Conservation (phyloP, 208 protist genomes). For the Balamuthia mandrillaris region DNA sequence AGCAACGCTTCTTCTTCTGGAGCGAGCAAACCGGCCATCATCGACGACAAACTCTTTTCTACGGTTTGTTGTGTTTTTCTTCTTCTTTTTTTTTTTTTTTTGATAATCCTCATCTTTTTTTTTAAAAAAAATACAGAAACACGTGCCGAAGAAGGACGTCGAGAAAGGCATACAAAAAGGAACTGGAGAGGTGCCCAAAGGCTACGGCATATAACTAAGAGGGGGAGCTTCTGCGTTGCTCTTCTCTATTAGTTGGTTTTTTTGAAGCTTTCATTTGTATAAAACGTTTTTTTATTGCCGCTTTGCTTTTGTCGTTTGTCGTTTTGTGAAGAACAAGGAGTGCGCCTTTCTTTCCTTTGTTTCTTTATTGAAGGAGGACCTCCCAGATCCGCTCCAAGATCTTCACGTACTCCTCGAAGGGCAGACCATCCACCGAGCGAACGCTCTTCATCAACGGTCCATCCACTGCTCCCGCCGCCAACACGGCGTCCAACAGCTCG, state of each 20-base stretch:
- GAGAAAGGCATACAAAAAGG: background rate
- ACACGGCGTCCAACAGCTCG: slow-evolving; percentile 18
- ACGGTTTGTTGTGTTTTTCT: background rate
- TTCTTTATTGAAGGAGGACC: too few relatives aligned
- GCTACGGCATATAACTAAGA: background rate
- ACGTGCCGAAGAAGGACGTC: background rate
- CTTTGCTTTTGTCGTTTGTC: too few relatives aligned
- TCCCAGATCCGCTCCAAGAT: background rate
- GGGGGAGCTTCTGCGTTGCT: too few relatives aligned
- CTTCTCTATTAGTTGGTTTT: too few relatives aligned
- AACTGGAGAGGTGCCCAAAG: background rate
- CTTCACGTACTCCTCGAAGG: slow-evolving; percentile 1
- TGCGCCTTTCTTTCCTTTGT: too few relatives aligned
- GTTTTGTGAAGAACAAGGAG: too few relatives aligned
- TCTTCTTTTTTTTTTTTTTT: background rate
- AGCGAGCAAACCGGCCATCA: background rate
- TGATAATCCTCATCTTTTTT: background rate
- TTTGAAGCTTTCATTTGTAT: too few relatives aligned
- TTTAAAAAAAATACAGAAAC: background rate
- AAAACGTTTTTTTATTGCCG: too few relatives aligned
- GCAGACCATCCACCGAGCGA: background rate
- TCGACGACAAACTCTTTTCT: background rate
- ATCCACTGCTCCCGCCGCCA: slow-evolving; percentile 17
- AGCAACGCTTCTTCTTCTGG: background rate
- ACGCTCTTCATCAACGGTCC: background rate